Base-by-base conservation (phyloP, 2,329 filamentous ascomycete species). In the Aquanectria penicillioides region DNA sequence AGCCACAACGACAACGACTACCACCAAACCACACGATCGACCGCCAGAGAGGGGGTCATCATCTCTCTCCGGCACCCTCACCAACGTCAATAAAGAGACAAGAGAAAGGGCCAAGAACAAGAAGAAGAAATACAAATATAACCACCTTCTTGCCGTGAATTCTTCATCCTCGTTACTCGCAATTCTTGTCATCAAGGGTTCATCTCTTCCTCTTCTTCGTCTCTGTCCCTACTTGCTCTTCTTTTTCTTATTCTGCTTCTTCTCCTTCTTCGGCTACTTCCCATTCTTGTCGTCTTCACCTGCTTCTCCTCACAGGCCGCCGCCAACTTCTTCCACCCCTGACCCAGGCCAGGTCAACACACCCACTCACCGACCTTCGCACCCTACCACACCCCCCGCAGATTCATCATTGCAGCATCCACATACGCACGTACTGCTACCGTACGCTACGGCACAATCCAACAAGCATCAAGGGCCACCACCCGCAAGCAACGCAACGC, bases 361-460 rank as follows among this genome's bases (percentile, higher is more conserved):
- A 12, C 25, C 34, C 37, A 41, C 48, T 17, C 26, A 51, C 48
- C 36, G 48, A 20, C 47, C 36, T 38, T 13, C 47, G 25, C 17
- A 40, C 18, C 29, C 47, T 37, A 52, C 29, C 49, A 41, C 49
- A 20, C 37, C 47, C 38, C 40, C 48, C 49, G 37, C 49, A 43
- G 49, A 53, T 53, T 29, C 29, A 53, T 53, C 49, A 41, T 51
- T 18, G 34, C 31, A 28, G 36, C 48, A 44, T 41, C 48, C 48
- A 52, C 37, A 26, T 40, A 25, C 23, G 48, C 28, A 52, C 18
- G 41, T 44, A 25, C 41, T 44, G 17, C 25, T 44, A 20, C 41
- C 18, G 41, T 13, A 26, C 41, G 26, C 26, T 44, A 44, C 41
- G 41, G n/a, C 25, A 37, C 31, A 34, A 31, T 23, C 37, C 49